phyloP scores from a whole-genome alignment of 768 basidiomycete species.

The Boletus fagicola region DNA sequence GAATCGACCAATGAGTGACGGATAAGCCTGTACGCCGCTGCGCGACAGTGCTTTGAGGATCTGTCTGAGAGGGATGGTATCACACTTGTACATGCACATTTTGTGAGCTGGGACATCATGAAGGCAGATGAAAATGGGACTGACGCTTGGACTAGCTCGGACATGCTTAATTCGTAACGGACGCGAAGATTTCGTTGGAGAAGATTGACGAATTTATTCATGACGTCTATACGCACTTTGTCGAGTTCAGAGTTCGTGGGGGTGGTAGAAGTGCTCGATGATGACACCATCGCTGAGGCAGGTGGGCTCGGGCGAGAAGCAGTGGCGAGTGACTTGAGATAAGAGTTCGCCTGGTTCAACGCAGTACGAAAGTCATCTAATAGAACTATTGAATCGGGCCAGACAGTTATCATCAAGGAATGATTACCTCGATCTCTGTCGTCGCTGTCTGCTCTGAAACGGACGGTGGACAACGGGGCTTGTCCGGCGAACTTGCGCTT shows the following conservation, averaged over 20 bases:
- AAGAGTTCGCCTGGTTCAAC: constrained; percentile 59
- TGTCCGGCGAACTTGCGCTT: constrained; percentile 37
- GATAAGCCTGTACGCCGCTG: constrained; percentile 80
- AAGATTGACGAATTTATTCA: constrained; percentile 62
- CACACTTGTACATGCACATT: constrained; percentile 50
- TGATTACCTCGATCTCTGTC: constrained; percentile 37
- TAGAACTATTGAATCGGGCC: constrained; percentile 11
- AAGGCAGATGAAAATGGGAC: constrained; percentile 29
- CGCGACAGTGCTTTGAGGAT: constrained; percentile 68
- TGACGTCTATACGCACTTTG: constrained; percentile 56
- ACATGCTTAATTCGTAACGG: constrained; percentile 67
- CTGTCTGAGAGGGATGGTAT: constrained; percentile 75
- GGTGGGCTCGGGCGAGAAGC: constrained; percentile 40
- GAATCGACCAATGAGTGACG: constrained; percentile 74
- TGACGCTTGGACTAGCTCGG: constrained; percentile 74
- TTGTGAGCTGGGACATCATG: constrained; percentile 10
- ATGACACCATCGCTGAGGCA: constrained; percentile 36
- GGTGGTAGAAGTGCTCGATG: constrained; percentile 37
- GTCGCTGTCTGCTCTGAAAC: constrained; percentile 32
- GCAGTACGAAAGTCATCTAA: constrained; percentile 74
- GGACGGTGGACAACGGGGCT: constrained; percentile 29
- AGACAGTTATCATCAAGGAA: not conserved
- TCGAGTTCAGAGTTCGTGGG: constrained; percentile 44
- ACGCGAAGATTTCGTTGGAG: constrained; percentile 73
- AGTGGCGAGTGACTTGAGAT: constrained; percentile 54